Evolutionary conservation across 805 yeast species (phyloP), one percentile per base, ranked within the genome.

Genomic region (Starmerella vaccinii): DNA sequence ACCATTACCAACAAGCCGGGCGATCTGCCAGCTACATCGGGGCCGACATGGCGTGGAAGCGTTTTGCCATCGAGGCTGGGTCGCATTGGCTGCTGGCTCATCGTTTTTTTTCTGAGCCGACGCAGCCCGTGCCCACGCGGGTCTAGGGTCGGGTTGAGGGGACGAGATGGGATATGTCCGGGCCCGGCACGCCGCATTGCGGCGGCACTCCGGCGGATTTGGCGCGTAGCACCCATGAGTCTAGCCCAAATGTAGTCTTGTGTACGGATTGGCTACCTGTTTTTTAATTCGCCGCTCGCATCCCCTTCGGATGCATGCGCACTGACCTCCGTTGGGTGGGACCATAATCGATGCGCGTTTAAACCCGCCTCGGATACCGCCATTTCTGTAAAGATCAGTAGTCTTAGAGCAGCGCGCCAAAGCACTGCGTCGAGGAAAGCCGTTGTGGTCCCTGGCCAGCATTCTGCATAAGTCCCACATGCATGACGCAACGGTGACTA

Each of bases 101-200:
- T 19, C 43, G 32, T 39, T 18, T 26, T 41, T 38, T 41, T 41
- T 41, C 34, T 41, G 45, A 41, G 27, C 45, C 45, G 45, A 41
- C 45, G 45, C 45, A 41, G 45, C 45, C 45, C 45, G 23, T 41
- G 23, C 45, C 45, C 45, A 8, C 24, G 16, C 10, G 23, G 45
- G 45, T 16, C 23, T n/a, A 41, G 45, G 45, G 45, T 19, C n/a
- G 18, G 45, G 34, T 16, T 8, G 24, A 27, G 32, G 22, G 34
- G 13, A 26, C 26, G 23, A 23, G 29, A 24, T 39, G 30, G 43
- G 43, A 39, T 26, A 39, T 39, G 43, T 24, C 13, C 29, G 43
- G 7, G 30, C 8, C 26, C 26, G 5, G 40, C 26, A 12, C n/a
- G 40, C 40, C 26, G 40, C 38, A 19, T 34, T 34, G 38, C 38